Evolutionary conservation across 371 early-diverging fungal genomes (phyloP).

Genomic region (Choanephora cucurbitarum): DNA sequence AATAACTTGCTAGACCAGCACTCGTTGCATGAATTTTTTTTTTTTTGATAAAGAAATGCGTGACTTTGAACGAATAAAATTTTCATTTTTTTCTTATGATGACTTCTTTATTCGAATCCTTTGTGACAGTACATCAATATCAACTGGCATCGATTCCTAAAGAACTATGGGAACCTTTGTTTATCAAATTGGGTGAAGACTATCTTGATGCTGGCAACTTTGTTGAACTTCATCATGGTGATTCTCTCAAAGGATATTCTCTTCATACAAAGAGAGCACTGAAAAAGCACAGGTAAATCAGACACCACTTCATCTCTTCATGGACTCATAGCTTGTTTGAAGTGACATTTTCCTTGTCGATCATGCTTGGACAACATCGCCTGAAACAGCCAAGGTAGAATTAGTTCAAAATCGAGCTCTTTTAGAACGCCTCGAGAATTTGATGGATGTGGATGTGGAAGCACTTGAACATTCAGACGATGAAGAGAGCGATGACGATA

Average conservation of each 20-base stretch:
- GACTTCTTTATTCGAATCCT: constrained; percentile 50
- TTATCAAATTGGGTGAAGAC: constrained; percentile 62
- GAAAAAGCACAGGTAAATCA: constrained; percentile 57
- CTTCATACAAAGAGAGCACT: constrained; percentile 56
- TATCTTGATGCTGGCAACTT: constrained; percentile 60
- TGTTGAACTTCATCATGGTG: constrained; percentile 61
- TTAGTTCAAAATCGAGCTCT: constrained; percentile 53
- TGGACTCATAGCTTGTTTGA: too few species aligned
- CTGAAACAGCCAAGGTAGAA: constrained; percentile 57
- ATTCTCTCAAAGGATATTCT: constrained; percentile 55
- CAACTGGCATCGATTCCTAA: constrained; percentile 60
- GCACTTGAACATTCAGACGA: constrained; percentile 40
- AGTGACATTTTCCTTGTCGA: constrained; percentile 71
- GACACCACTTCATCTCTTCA: too few species aligned
- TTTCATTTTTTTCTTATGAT: constrained; percentile 2
- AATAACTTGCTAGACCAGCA: too few species aligned
- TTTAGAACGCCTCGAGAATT: constrained; percentile 61
- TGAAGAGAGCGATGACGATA: constrained; percentile 28
- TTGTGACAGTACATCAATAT: constrained; percentile 63
- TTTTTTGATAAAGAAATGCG: too few species aligned
- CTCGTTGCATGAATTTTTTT: too few species aligned
- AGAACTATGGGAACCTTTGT: constrained; percentile 62
- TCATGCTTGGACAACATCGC: constrained; percentile 75
- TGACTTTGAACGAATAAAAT: too few species aligned
- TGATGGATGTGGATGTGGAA: constrained; percentile 64